These are phyloP conservation scores for Psilocybe tampanensis DNA, from an alignment of 768 basidiomycete genomes.

Conservation along the genomic window DNA sequence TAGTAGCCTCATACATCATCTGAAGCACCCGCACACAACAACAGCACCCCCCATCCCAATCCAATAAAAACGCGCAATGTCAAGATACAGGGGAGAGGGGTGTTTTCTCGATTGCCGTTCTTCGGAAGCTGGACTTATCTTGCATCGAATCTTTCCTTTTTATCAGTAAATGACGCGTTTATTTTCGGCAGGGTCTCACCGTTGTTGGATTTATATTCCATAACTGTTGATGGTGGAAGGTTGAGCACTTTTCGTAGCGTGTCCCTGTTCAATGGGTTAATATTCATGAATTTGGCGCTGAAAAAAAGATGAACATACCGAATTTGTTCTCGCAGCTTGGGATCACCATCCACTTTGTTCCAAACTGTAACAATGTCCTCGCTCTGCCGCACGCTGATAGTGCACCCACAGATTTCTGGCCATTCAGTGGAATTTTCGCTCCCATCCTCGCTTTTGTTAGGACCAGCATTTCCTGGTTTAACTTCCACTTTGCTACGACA, in stretches of 20 bases:
- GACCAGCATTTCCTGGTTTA: slow-evolving; percentile 27
- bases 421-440: slow-evolving; percentile 48
- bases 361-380: slow-evolving; percentile 95
- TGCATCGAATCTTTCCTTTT: slow-evolving; percentile 75
- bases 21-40: background rate
- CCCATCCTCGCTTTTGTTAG: slow-evolving; percentile 39
- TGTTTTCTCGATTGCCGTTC: slow-evolving; percentile 39
- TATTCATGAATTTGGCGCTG: background rate
- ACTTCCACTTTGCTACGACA: slow-evolving; percentile 39
- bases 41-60: background rate
- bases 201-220: slow-evolving; percentile 96
- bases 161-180: slow-evolving; percentile 6
- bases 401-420: slow-evolving; percentile 93
- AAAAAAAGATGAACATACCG: slow-evolving; percentile 51
- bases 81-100: slow-evolving; percentile 19
- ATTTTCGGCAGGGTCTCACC: slow-evolving; percentile 43
- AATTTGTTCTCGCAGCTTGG: slow-evolving; percentile 77
- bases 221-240: slow-evolving; percentile 74
- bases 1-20: background rate
- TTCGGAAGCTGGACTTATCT: slow-evolving; percentile 85
- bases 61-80: background rate
- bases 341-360: slow-evolving; percentile 83
- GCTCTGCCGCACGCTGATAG: slow-evolving; percentile 88
- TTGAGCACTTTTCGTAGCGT: slow-evolving; percentile 76
- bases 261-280: slow-evolving; percentile 52